Evolutionary conservation across 2,329 filamentous ascomycete species (phyloP).

Genomic region (Boeremia exigua): DNA sequence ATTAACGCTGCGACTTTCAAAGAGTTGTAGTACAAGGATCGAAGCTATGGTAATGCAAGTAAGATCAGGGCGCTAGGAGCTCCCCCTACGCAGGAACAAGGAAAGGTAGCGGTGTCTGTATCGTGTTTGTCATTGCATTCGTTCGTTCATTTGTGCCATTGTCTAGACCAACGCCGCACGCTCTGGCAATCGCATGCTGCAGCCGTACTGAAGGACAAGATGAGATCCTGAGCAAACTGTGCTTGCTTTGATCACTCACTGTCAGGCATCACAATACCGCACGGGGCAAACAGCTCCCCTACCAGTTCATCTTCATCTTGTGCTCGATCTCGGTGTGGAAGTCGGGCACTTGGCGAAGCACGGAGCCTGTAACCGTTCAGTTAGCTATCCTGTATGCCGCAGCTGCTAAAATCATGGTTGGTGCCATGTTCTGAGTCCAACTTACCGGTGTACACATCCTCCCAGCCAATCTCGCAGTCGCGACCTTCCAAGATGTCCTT

Average conservation of each 20-base stretch:
- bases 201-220: not conserved
- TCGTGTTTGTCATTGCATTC: constrained; percentile 10
- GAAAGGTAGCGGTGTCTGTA: not conserved
- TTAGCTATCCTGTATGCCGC: constrained; percentile 19
- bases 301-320: constrained; percentile 79
- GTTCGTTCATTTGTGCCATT: not conserved
- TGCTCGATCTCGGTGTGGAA: constrained; percentile 95
- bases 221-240: not conserved
- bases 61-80: not conserved
- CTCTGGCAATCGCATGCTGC: not conserved
- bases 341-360: constrained; percentile 70
- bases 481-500: constrained; percentile 85
- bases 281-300: constrained; percentile 12
- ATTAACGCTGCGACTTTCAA: no score
- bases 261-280: not conserved
- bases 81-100: not conserved
- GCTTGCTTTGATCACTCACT: not conserved
- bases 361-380: constrained; percentile 59
- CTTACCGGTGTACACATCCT: constrained; percentile 84
- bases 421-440: constrained; percentile 16
- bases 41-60: not conserved
- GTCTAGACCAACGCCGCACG: not conserved
- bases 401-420: no score
- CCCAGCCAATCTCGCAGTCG: constrained; percentile 83
- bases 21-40: not conserved